phyloP scores from a whole-genome alignment of 306 rosid genomes.

The Senna siamea region DNA sequence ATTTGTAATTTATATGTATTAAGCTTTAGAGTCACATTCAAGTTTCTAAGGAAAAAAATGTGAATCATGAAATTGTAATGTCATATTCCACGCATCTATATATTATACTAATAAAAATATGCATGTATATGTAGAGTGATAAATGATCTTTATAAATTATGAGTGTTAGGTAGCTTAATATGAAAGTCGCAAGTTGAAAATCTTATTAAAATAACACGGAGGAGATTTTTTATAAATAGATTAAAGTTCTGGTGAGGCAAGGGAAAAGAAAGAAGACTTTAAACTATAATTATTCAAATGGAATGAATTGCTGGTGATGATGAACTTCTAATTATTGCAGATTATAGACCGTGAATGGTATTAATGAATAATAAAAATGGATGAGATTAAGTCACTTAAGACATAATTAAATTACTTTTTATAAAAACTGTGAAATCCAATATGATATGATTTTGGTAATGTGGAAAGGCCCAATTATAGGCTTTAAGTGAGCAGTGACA shows the following conservation, averaged over 20 bases:
- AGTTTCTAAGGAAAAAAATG: slow-evolving; percentile 25
- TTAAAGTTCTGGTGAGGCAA: background rate
- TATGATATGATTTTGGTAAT: background rate
- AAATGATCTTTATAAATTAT: background rate
- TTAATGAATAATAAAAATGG: background rate
- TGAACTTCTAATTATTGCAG: no score
- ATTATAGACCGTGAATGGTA: background rate
- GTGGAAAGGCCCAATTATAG: slow-evolving; percentile 28
- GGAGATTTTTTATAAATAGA: background rate
- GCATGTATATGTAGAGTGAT: slow-evolving; percentile 2
- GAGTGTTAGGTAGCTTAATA: slow-evolving; percentile 18
- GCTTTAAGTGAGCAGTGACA: slow-evolving; percentile 24
- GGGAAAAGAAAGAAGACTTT: background rate
- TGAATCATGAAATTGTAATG: slow-evolving; percentile 20
- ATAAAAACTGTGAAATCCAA: background rate
- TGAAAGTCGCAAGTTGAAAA: background rate
- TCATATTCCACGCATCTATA: slow-evolving; percentile 23
- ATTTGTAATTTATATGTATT: background rate
- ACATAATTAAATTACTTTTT: background rate
- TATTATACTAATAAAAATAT: background rate
- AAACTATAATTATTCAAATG: no score
- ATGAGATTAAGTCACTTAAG: background rate
- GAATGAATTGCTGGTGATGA: no score
- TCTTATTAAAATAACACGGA: background rate
- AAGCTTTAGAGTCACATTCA: slow-evolving; percentile 18